A percentile compares a stretch with the other conserved stretches of the same genome.
Conservation (phyloP, 345 rosid genomes). For the Clarkia xantiana region DNA sequence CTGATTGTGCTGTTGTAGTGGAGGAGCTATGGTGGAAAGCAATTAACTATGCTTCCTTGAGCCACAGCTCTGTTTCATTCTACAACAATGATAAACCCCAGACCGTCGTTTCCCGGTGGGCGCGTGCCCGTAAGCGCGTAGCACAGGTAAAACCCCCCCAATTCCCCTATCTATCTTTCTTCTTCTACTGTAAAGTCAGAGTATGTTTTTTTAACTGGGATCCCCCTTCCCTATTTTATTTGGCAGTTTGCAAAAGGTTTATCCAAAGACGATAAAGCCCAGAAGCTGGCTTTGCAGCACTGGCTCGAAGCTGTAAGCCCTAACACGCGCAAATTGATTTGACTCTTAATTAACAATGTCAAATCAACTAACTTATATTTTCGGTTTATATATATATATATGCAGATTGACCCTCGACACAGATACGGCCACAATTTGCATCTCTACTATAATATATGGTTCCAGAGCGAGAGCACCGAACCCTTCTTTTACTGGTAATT, state of each 20-base stretch:
- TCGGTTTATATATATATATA: background rate
- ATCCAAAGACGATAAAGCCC: constrained; percentile 74
- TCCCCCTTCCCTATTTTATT: no score
- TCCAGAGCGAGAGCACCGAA: constrained; percentile 33
- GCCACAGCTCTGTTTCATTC: constrained; percentile 51
- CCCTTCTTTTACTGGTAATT: constrained; percentile 85
- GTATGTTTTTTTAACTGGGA: background rate
- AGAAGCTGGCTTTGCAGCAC: constrained; percentile 70
- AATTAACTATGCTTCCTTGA: constrained; percentile 55
- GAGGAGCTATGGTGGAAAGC: constrained; percentile 98
- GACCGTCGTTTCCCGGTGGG: constrained; percentile 75
- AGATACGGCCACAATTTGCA: constrained; percentile 60
- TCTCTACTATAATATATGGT: constrained; percentile 49
- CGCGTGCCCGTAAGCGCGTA: constrained; percentile 87
- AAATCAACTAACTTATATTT: background rate
- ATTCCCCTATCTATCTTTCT: no score
- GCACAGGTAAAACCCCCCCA: constrained; percentile 40
- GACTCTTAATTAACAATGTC: background rate
- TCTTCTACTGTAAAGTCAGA: background rate
- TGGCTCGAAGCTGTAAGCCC: constrained; percentile 95
- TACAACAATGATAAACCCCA: constrained; percentile 55
- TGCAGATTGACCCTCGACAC: constrained; percentile 58
- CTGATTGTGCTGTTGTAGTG: constrained; percentile 84
- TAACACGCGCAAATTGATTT: background rate
- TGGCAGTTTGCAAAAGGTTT: constrained; percentile 92